Evolutionary conservation across 257 asterid species (phyloP).

Genomic region (Plantago elongata): DNA sequence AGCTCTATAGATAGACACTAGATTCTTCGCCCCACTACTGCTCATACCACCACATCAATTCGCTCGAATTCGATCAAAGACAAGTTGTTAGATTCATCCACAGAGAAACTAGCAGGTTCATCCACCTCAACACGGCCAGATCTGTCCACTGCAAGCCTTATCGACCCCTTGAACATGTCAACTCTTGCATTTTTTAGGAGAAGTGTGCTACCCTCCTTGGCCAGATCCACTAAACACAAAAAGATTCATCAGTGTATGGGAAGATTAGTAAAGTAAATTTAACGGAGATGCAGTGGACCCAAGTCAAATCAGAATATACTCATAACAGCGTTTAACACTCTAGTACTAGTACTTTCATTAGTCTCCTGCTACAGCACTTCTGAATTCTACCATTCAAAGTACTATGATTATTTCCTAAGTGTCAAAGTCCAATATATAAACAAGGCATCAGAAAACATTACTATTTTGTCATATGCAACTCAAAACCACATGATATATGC

Average conservation of each 20-base stretch:
- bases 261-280: background rate
- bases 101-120: slow-evolving; percentile 45
- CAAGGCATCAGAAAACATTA: too few species aligned
- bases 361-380: too few species aligned
- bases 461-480: too few species aligned
- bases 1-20: background rate
- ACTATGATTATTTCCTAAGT: too few species aligned
- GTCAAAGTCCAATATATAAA: too few species aligned
- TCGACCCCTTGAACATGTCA: slow-evolving; percentile 83
- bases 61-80: slow-evolving; percentile 77
- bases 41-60: slow-evolving; percentile 55
- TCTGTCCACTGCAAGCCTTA: slow-evolving; percentile 78
- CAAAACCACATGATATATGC: too few species aligned
- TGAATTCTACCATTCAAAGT: too few species aligned
- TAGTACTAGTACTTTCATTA: too few species aligned
- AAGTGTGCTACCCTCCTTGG: slow-evolving; percentile 60
- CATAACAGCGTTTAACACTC: too few species aligned
- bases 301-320: background rate
- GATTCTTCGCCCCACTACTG: background rate
- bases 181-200: slow-evolving; percentile 58
- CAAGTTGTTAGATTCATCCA: slow-evolving; percentile 54
- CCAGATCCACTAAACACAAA: slow-evolving; percentile 50
- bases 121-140: slow-evolving; percentile 56
- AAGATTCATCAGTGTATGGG: slow-evolving; percentile 3
- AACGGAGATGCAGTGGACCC: background rate